Evolutionary conservation across 805 yeast genomes (phyloP), one percentile per base, ranked within the genome.

Genomic region (Yarrowia deformans): DNA sequence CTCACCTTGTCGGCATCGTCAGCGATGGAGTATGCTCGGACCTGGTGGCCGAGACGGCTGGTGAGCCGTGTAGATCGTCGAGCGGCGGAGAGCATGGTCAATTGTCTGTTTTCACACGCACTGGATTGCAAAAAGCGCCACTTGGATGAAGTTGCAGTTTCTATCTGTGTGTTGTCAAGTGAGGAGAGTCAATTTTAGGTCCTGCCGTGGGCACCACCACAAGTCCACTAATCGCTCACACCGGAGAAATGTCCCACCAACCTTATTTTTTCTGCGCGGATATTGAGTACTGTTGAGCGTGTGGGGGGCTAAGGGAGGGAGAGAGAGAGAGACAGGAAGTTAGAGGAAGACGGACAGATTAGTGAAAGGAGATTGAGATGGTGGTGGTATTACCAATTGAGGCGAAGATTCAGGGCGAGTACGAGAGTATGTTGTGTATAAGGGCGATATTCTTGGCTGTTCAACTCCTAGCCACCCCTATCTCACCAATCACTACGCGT

Each of bases 1-100:
- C 68, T 63, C 68, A 63, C 68, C 68, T 63, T 63, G 56, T 48
- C 68, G 32, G 68, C 68, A 39, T 63, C 68, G 50, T 46, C 55
- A 48, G 56, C 56, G 55, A 63, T 63, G 68, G 68, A 63, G 56
- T 63, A 63, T 10, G 45, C 48, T 49, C 68, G 55, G 29, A 63
- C 68, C 46, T 48, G 55, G 56, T 37, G 37, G 34, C 55, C 46
- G 46, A 63, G 56, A 29, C 68, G 68, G 68, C 19, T n/a, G n/a
- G 68, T 37, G 56, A 63, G 68, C 68, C 55, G 68, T 35, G 68
- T 49, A 39, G 68, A 48, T 63, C 68, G 68, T 49, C 56, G 55
- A 37, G 56, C 46, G 45, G 68, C 68, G 37, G 68, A 3, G 48
- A 63, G 68, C 68, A 63, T 63, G 56, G 68, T 49, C 68, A 63